phyloP scores from a whole-genome alignment of 306 rosid species.

The Biancaea sappan region DNA sequence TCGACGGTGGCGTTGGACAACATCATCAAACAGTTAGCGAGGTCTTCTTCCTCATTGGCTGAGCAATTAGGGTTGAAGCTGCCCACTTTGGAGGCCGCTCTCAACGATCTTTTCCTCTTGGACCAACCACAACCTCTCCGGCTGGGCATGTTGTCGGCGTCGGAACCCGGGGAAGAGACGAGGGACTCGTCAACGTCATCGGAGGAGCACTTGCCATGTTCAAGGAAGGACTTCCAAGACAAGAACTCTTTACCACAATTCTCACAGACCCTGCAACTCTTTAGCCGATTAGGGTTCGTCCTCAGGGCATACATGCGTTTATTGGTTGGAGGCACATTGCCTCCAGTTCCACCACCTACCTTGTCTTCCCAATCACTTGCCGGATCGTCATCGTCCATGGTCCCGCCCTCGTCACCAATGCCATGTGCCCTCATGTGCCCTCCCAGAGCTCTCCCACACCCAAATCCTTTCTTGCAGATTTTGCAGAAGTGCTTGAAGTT shows the following conservation, averaged over 20 bases:
- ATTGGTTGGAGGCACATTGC: slow-evolving; percentile 48
- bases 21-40: slow-evolving; percentile 92
- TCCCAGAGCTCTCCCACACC: slow-evolving; percentile 90
- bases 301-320: slow-evolving; percentile 85
- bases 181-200: slow-evolving; percentile 65
- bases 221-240: slow-evolving; percentile 88
- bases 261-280: slow-evolving; percentile 76
- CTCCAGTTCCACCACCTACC: slow-evolving; percentile 18
- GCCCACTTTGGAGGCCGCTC: slow-evolving; percentile 59
- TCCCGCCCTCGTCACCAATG: slow-evolving; percentile 59
- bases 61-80: slow-evolving; percentile 56
- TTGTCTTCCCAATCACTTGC: slow-evolving; percentile 82
- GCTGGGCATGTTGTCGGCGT: slow-evolving; percentile 30
- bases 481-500: slow-evolving; percentile 85
- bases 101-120: slow-evolving; percentile 71
- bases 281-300: slow-evolving; percentile 81
- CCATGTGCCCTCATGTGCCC: slow-evolving; percentile 99
- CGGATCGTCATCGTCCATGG: slow-evolving; percentile 65
- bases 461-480: slow-evolving; percentile 92
- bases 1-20: slow-evolving; percentile 72
- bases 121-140: slow-evolving; percentile 64
- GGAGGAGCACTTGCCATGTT: slow-evolving; percentile 82
- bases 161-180: slow-evolving; percentile 61
- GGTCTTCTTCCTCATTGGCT: slow-evolving; percentile 86
- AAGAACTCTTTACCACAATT: slow-evolving; percentile 83